Evolutionary conservation across 2,329 filamentous ascomycete species (phyloP).

Genomic region (Verticillium longisporum): DNA sequence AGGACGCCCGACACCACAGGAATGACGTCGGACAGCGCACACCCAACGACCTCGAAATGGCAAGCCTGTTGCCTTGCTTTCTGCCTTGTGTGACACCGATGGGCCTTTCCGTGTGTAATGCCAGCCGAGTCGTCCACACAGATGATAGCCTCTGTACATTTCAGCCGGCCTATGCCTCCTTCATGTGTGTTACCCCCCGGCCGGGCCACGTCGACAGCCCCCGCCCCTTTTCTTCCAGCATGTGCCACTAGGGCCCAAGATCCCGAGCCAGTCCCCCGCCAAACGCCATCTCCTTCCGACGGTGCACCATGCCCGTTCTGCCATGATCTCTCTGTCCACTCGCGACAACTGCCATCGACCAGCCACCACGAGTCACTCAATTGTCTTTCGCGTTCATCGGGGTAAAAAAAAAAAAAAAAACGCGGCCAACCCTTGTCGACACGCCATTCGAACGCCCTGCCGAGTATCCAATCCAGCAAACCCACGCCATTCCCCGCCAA

Average conservation of each 20-base stretch:
- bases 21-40: neutral
- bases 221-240: neutral
- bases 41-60: neutral
- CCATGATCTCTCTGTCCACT: neutral
- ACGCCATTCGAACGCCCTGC: no score
- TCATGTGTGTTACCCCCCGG: neutral
- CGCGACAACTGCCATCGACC: neutral
- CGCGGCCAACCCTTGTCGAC: neutral
- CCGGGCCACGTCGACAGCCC: neutral
- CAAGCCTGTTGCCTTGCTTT: neutral
- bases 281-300: neutral
- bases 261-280: neutral
- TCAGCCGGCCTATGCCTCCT: neutral
- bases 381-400: neutral
- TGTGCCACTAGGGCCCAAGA: neutral
- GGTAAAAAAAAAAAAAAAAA: no score
- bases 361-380: neutral
- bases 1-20: neutral
- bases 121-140: neutral
- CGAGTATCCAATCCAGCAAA: neutral
- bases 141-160: neutral
- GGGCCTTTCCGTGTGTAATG: neutral
- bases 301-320: neutral
- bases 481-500: neutral
- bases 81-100: neutral